Conservation (phyloP, 2,329 filamentous ascomycete genomes). For the Myriosclerotinia duriaeana region DNA sequence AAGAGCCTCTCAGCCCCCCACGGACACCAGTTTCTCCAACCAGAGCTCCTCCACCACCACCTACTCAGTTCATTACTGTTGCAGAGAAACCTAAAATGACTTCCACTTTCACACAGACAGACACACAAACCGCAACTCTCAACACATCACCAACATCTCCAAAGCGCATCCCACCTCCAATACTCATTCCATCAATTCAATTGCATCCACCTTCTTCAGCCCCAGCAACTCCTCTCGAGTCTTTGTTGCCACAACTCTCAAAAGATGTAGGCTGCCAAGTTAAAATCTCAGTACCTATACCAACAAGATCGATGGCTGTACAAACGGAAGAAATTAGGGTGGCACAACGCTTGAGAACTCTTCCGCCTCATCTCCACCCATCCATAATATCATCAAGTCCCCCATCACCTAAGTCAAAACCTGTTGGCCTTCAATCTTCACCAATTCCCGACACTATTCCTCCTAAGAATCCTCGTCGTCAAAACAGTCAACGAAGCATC, state of each 20-base stretch:
- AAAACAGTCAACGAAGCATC: constrained; percentile 49
- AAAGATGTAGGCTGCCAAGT: constrained; percentile 86
- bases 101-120: constrained; percentile 64
- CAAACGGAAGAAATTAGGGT: constrained; percentile 92
- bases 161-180: constrained; percentile 39
- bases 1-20: constrained; percentile 63
- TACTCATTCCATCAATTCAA: constrained; percentile 75
- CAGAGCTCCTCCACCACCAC: constrained; percentile 46
- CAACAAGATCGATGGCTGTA: constrained; percentile 49
- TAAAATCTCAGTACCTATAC: constrained; percentile 49
- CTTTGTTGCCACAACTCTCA: constrained; percentile 73
- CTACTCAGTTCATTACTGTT: constrained; percentile 30
- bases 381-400: constrained; percentile 68
- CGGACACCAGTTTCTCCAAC: constrained; percentile 60
- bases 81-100: constrained; percentile 47
- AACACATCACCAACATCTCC: constrained; percentile 39
- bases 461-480: constrained; percentile 59
- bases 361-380: constrained; percentile 77
- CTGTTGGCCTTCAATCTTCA: constrained; percentile 46
- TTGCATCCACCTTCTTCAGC: constrained; percentile 85
- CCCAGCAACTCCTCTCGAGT: constrained; percentile 74
- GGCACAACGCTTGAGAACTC: constrained; percentile 70
- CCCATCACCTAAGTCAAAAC: constrained; percentile 49
- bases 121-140: constrained; percentile 33
- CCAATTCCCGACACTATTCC: constrained; percentile 55